Conservation (phyloP, 805 yeast genomes). For the Millerozyma miso region DNA sequence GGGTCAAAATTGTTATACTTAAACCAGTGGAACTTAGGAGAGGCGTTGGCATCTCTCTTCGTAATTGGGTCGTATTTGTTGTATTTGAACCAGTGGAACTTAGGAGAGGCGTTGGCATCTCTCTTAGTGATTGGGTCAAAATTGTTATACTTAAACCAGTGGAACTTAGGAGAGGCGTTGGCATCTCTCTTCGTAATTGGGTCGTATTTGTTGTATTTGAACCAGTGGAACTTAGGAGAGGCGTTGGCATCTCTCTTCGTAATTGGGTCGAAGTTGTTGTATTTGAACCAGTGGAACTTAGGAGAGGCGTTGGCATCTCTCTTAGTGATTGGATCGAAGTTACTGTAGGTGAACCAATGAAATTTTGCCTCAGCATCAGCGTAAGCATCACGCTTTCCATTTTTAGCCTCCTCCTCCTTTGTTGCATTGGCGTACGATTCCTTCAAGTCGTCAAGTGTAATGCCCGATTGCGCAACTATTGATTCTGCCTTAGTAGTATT, state of each 20-base stretch:
- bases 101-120: constrained; percentile 17
- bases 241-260: constrained; percentile 12
- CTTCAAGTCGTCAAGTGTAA: neutral
- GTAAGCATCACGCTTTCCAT: constrained; percentile 11
- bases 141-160: constrained; percentile 8
- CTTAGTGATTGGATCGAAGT: constrained; percentile 13
- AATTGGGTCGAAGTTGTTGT: constrained; percentile 12
- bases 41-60: constrained; percentile 23
- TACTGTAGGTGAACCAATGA: constrained; percentile 9
- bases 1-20: constrained; percentile 13
- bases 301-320: constrained; percentile 15
- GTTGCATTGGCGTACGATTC: constrained; percentile 11
- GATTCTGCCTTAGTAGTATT: constrained; percentile 8
- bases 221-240: constrained; percentile 16
- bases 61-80: constrained; percentile 14
- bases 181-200: constrained; percentile 14
- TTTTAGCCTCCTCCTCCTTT: constrained; percentile 16
- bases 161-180: constrained; percentile 13
- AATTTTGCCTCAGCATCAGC: constrained; percentile 17
- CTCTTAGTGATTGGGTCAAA: constrained; percentile 14
- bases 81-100: constrained; percentile 10
- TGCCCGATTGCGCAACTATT: constrained; percentile 1
- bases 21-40: constrained; percentile 11
- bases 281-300: constrained; percentile 7
- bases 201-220: constrained; percentile 10